Base-by-base conservation (phyloP, 2,329 filamentous ascomycete genomes). In the Ascochyta lentis region DNA sequence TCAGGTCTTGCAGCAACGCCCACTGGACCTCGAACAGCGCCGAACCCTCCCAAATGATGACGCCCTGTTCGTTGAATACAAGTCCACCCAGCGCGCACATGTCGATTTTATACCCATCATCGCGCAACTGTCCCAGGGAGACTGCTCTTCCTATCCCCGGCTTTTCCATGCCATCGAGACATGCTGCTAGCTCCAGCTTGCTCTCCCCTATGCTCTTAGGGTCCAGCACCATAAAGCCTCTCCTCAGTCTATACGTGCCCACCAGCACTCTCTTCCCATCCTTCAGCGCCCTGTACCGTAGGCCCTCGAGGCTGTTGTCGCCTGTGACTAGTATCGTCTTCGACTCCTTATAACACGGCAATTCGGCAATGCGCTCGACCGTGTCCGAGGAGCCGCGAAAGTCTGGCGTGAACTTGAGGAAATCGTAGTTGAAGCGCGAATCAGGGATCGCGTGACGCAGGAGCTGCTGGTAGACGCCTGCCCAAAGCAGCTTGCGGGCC, bases 21-120 rank as follows among this genome's bases (percentile, higher is more conserved):
- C 76, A 80, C 52, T 79, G 78, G 6, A 80, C 67, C 42, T 80
- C 78, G 40, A 80, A 80, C 40, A 76, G 71, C 10, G 76, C 72
- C 41, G 75, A 70, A 0, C 77, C 77, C 54, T 78, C 78, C 34
- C 76, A 77, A 24, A 80, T 70, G 6, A 76, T 61, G 4, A 79
- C 63, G 0, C 78, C 78, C n/a, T 64, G 45, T 26, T 59, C 50
- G 22, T 72, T 78, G 63, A 80, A 75, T 3, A 74, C 77, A 10
- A 77, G 69, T 0, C 74, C 77, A 1, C 79, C 78, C 0, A 75
- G 76, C 10, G 76, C 72, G 56, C 78, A 77, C 48, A 80, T 43
- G 23, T 73, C 73, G 8, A 78, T 61, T 13, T 52, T 55, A 0
- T 71, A 41, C 1, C 60, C 59, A 34, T 72, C 56, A 10, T 70